Evolutionary conservation across 2,329 filamentous ascomycete species (phyloP), one percentile per base, ranked within the genome.

Genomic region (Cladosporium sp.): DNA sequence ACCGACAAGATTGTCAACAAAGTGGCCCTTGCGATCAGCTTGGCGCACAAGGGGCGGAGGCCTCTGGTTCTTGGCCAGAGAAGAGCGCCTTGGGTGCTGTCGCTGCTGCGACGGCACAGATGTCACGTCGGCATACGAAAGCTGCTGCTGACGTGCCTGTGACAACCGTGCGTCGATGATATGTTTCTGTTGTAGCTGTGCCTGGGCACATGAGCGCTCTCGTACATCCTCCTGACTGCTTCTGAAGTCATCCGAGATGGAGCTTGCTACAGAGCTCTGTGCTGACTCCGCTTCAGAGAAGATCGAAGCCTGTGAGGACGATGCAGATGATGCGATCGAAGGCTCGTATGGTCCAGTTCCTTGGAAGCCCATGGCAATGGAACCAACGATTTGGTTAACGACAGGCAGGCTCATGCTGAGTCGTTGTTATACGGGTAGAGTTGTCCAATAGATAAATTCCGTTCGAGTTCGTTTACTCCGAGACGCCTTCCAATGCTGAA

Each of bases 1-100:
- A 97, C 93, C 93, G 79, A 97, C 92, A 74, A 97, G 90, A 75
- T 87, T 94, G 75, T 97, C 92, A 76, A 97, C 93, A 71, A 97
- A 97, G 75, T 89, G 92, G 71, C 90, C 84, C 80, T 96, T 96
- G 71, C 92, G 89, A 77, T 97, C 91, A 70, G 86, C 85, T 78
- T 97, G 92, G 68, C 92, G 88, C 62, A 92, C 81, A 63, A 97
- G 83, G 58, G 87, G 77, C 50, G 93, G 90, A 66, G 89, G 88
- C 66, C 83, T 82, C 64, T 83, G 75, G 66, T 82, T 80, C 59
- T 80, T 74, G 57, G 79, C 78, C 32, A 80, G 74, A 60, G 83
- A 82, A 62, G 76, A 78, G 71, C 83, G 79, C 67, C 82, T 79
- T 65, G 82, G 83, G 69, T 85, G 76, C 69, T 86, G 85, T 61